A percentile compares a stretch with the other conserved stretches of the same genome.
These are phyloP conservation scores for Microsporum canis DNA, from an alignment of 2,329 filamentous ascomycete genomes.

Conservation along the genomic window DNA sequence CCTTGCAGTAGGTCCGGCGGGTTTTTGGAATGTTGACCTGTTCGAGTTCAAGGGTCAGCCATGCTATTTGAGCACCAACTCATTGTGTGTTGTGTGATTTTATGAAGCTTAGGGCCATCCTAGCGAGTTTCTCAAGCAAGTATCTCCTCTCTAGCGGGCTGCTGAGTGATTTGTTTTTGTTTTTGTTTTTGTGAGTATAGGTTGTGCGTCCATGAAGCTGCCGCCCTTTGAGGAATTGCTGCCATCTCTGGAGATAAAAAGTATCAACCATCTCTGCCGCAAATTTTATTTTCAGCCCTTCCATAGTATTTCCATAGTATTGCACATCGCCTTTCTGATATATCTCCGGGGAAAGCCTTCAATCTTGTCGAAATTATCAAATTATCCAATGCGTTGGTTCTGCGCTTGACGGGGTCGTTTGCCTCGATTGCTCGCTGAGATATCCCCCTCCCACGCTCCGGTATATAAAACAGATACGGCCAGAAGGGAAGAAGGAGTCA, in stretches of 20 bases:
- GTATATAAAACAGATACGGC: conserved; percentile 11
- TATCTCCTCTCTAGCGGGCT: background rate
- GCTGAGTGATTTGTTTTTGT: background rate
- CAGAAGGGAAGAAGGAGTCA: conserved; percentile 10
- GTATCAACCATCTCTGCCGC: background rate
- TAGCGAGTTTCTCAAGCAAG: background rate
- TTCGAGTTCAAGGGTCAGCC: conserved; percentile 4
- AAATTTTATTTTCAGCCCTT: background rate
- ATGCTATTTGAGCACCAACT: conserved; percentile 8
- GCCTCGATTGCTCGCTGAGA: conserved; percentile 1
- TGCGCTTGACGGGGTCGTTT: background rate
- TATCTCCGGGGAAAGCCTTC: background rate
- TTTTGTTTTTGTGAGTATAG: background rate
- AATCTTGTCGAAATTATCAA: background rate
- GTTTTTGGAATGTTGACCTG: conserved; percentile 98
- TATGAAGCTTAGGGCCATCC: background rate
- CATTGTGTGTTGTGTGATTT: background rate
- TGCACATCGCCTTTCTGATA: background rate
- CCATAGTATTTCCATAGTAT: background rate
- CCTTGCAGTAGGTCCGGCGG: conserved; percentile 95
- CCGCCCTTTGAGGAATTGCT: background rate
- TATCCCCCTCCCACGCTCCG: conserved; percentile 15
- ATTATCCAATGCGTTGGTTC: background rate
- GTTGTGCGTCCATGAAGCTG: background rate
- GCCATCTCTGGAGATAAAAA: background rate